phyloP scores from a whole-genome alignment of 2,329 filamentous ascomycete species.

The Fusarium pseudocircinatum region DNA sequence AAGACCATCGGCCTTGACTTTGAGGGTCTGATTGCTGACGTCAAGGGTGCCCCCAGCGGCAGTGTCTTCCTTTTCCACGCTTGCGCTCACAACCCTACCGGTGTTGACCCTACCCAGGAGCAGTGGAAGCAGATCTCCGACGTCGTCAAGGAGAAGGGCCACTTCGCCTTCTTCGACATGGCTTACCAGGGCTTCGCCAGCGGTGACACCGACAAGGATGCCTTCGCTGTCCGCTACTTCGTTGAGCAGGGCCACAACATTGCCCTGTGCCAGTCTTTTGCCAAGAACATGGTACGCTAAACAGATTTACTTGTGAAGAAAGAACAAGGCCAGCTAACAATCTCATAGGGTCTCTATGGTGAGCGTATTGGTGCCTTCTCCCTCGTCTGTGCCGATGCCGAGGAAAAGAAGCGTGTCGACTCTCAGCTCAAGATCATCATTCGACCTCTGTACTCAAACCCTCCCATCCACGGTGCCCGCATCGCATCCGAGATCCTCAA shows the following conservation, averaged over 20 bases:
- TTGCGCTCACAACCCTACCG: slow-evolving; percentile 97
- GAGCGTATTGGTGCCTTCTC: slow-evolving; percentile 98
- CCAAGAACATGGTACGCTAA: slow-evolving; percentile 92
- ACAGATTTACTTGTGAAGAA: background rate
- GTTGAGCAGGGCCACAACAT: slow-evolving; percentile 91
- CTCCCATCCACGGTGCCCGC: slow-evolving; percentile 93
- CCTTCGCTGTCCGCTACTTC: slow-evolving; percentile 93
- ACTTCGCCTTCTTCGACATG: slow-evolving; percentile 99
- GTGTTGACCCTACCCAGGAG: slow-evolving; percentile 89
- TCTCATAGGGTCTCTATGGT: slow-evolving; percentile 85
- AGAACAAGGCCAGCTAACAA: slow-evolving; percentile 11
- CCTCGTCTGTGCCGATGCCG: slow-evolving; percentile 82
- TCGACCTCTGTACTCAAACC: slow-evolving; percentile 97
- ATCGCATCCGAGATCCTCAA: slow-evolving; percentile 93
- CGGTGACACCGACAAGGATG: slow-evolving; percentile 90
- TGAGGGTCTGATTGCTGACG: slow-evolving; percentile 88
- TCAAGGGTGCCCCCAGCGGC: slow-evolving; percentile 86
- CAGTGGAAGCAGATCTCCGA: slow-evolving; percentile 94
- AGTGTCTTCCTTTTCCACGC: slow-evolving; percentile 95
- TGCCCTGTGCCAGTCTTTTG: slow-evolving; percentile 91
- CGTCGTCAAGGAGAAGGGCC: slow-evolving; percentile 83
- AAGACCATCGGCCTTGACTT: slow-evolving; percentile 98
- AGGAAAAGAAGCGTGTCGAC: slow-evolving; percentile 95
- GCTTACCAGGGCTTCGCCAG: slow-evolving; percentile 98
- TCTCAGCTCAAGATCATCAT: slow-evolving; percentile 99